phyloP scores from a whole-genome alignment of 1,284 basidiomycete genomes.

The Naganishia albida region DNA sequence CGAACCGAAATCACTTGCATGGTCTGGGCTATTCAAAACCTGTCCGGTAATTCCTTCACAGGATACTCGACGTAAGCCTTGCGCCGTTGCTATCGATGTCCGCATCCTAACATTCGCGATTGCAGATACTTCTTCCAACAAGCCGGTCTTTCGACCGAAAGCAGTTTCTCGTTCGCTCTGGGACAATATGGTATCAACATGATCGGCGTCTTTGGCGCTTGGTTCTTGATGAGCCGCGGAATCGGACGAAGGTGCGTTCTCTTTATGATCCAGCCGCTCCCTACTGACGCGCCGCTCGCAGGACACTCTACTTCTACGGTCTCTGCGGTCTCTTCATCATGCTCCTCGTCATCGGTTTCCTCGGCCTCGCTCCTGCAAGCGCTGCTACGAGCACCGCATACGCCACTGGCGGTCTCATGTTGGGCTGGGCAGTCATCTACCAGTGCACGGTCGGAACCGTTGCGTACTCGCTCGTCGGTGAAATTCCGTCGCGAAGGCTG shows the following conservation, averaged over 20 bases:
- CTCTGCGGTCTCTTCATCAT: constrained; percentile 53
- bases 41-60: constrained; percentile 47
- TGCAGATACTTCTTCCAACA: constrained; percentile 55
- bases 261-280: background rate
- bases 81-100: constrained; percentile 16
- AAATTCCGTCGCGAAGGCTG: constrained; percentile 56
- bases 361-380: constrained; percentile 51
- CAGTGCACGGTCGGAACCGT: constrained; percentile 50
- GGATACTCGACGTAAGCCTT: constrained; percentile 33
- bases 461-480: constrained; percentile 56
- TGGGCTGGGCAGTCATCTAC: constrained; percentile 54
- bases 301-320: constrained; percentile 56
- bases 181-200: constrained; percentile 43
- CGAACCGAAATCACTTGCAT: constrained; percentile 52
- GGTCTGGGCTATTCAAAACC: constrained; percentile 50
- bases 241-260: constrained; percentile 50
- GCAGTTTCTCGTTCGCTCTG: constrained; percentile 54
- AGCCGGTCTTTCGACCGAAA: constrained; percentile 52
- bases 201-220: constrained; percentile 47
- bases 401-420: constrained; percentile 55
- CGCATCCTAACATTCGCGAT: constrained; percentile 34
- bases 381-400: constrained; percentile 40
- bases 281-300: constrained; percentile 30
- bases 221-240: constrained; percentile 51
- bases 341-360: constrained; percentile 57